A percentile compares a stretch with the other conserved stretches of the same genome.
These are phyloP conservation scores for Leccinum pallidistipes DNA, from an alignment of 1,284 basidiomycete genomes.

Conservation along the genomic window DNA sequence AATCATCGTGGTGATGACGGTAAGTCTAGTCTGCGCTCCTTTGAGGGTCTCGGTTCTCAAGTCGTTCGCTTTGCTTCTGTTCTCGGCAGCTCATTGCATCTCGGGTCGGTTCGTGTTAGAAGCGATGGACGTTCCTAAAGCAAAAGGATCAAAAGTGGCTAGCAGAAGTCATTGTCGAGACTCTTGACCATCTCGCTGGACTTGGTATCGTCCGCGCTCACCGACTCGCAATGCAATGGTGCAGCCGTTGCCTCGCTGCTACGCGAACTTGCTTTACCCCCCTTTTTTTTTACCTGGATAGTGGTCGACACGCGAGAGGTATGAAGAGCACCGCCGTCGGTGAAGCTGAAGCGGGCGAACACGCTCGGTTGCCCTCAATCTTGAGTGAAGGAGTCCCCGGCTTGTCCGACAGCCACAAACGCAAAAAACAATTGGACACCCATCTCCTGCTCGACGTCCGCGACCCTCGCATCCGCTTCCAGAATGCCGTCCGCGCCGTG, in stretches of 20 bases:
- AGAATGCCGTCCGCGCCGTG: conserved; percentile 33
- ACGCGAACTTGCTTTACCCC: conserved; percentile 9
- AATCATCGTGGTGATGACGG: conserved; percentile 69
- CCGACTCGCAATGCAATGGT: conserved; percentile 25
- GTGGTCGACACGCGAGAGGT: conserved; percentile 6
- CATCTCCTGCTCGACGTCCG: conserved; percentile 26
- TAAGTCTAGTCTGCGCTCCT: conserved; percentile 27
- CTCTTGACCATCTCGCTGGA: conserved; percentile 42
- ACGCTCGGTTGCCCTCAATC: conserved; percentile 1
- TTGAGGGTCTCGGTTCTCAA: neutral
- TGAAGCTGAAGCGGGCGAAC: neutral
- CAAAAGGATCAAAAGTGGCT: conserved; percentile 77
- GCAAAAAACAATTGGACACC: conserved; percentile 4
- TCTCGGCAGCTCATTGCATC: conserved; percentile 52
- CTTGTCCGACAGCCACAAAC: conserved; percentile 1
- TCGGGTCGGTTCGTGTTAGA: conserved; percentile 77
- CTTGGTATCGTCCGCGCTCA: conserved; percentile 39
- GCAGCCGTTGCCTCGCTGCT: conserved; percentile 14
- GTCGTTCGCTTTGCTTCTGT: neutral
- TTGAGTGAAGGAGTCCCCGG: conserved; percentile 6
- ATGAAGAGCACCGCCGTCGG: neutral
- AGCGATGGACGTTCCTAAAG: conserved; percentile 63
- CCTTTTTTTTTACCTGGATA: conserved; percentile 10
- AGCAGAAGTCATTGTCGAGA: conserved; percentile 59
- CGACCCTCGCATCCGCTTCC: conserved; percentile 31